Percentiles rank a stretch among this genome's conserved stretches.
Conservation (phyloP, 140 eudicot genomes). For the Oenanthe javanica region DNA sequence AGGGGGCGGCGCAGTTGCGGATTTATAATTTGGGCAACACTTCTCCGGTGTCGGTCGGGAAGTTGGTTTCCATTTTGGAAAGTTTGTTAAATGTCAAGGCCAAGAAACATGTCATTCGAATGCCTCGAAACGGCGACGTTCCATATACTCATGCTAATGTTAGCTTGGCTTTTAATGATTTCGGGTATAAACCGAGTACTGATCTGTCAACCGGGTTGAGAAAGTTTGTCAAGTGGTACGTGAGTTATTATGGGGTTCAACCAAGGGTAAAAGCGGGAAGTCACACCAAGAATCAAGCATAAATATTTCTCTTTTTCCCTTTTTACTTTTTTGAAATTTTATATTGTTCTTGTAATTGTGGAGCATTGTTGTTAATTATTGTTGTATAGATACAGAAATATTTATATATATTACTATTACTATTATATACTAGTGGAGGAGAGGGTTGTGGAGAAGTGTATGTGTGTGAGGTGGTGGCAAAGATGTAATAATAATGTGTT, state of each 20-base stretch:
- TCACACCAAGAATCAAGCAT: slow-evolving; percentile 9
- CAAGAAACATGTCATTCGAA: slow-evolving; percentile 52
- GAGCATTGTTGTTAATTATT: background rate
- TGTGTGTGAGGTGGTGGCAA: slow-evolving; percentile 6
- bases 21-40: slow-evolving; percentile 73
- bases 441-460: slow-evolving; percentile 11
- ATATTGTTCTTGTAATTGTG: background rate
- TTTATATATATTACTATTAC: slow-evolving; percentile 8
- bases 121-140: slow-evolving; percentile 89
- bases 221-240: slow-evolving; percentile 75
- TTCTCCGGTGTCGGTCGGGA: slow-evolving; percentile 70
- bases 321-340: background rate
- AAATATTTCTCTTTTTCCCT: background rate
- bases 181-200: slow-evolving; percentile 75
- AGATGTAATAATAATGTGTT: background rate
- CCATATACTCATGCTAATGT: slow-evolving; percentile 82
- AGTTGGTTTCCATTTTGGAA: slow-evolving; percentile 51
- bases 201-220: slow-evolving; percentile 62
- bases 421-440: background rate
- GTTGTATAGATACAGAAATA: slow-evolving; percentile 7
- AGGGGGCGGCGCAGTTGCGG: slow-evolving; percentile 52
- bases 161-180: slow-evolving; percentile 49
- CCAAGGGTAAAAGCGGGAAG: slow-evolving; percentile 47
- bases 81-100: slow-evolving; percentile 44
- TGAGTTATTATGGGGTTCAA: slow-evolving; percentile 54